Base-by-base conservation (phyloP, 2,329 filamentous ascomycete species). In the Diaporthe sp. region DNA sequence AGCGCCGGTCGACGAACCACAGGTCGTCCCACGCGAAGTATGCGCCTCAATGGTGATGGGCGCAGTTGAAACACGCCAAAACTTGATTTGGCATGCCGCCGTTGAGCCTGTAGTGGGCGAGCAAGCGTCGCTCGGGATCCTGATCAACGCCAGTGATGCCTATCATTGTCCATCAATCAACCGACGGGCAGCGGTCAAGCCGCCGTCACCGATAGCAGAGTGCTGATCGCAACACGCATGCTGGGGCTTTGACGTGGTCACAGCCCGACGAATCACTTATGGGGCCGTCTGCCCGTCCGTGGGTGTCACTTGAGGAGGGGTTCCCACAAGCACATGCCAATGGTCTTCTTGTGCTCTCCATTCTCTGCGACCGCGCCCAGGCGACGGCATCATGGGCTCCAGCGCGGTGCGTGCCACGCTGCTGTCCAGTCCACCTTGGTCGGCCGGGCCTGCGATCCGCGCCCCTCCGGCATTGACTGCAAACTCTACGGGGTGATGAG, bases 51-150 rank as follows among this genome's bases (percentile, higher is more conserved):
- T 68, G 63, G 59, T 71, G 70, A 71, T 71, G 53, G 44, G 70
- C 70, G 25, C 56, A 10, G 35, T 63, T 71, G 70, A 71, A 71
- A 71, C 70, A 71, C 56, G 70, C 56, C 70, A 71, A 71, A 71
- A 63, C 70, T 63, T 71, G 70, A 63, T 71, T 71, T 71, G 42
- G 51, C 70, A 25, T 71, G 44, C 44, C 44, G 32, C 32, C 22
- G 70, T 59, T 55, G 56, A 55, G 44, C 56, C 27, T 63, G 44
- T 59, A 27, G 69, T 71, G 70, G 44, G 69, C 69, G 58, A 53
- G 25, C 69, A 63, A 42, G 53, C 66, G 30, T 47, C 51, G 17
- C 53, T 30, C 44, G 22, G 58, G 69, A 61, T 53, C 70, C 70
- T 71, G 70, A 71, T 71, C 70, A 71, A 63, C 56, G 42, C 56